Evolutionary conservation across 1,139 yeast genomes (phyloP), one percentile per base, ranked within the genome.

Genomic region (Geotrichum europaeum): DNA sequence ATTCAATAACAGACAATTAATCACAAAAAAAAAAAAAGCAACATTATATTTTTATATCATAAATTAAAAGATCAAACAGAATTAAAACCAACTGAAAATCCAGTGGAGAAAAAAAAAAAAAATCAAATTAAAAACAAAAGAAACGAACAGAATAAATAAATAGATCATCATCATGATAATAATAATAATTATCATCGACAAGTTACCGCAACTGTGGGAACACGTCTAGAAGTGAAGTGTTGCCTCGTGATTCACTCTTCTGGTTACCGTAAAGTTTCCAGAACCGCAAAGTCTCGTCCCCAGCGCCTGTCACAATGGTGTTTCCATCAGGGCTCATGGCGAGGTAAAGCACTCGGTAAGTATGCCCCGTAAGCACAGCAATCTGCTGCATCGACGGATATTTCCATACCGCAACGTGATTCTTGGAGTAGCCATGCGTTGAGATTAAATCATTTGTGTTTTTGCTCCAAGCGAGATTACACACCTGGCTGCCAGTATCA

Each of bases 301-400:
- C 99, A 0, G 99, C 98, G 0, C 99, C 99, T 0, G 99, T 92
- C 2, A 94, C 99, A n/a, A 94, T 87, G 0, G 98, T 90, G 65
- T 89, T 92, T 1, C 99, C 99, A 74, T 94, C 98, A 0, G 98
- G 97, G n/a, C 96, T 87, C 76, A 94, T 80, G 3, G 97, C 84
- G 66, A 94, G 79, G 72, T 94, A 95, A 57, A 95, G 77, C 9
- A 94, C 99, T 64, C 99, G 80, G 71, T 88, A 90, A 0, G 97
- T 89, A 70, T 94, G 99, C 0, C 98, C 99, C 9, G 96, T 90
- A 60, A 94, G 80, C 53, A 92, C 90, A 0, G 97, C 97, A 49
- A 94, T 84, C 68, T 94, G 98, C 66, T 89, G 89, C 92, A 95
- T 85, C 22, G 88, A 83, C 15, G 96, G 96, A 69, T 89, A 92